These are phyloP conservation scores for Kappamyces sp. DNA, from an alignment of 192 early-diverging fungal species.

Conservation along the genomic window DNA sequence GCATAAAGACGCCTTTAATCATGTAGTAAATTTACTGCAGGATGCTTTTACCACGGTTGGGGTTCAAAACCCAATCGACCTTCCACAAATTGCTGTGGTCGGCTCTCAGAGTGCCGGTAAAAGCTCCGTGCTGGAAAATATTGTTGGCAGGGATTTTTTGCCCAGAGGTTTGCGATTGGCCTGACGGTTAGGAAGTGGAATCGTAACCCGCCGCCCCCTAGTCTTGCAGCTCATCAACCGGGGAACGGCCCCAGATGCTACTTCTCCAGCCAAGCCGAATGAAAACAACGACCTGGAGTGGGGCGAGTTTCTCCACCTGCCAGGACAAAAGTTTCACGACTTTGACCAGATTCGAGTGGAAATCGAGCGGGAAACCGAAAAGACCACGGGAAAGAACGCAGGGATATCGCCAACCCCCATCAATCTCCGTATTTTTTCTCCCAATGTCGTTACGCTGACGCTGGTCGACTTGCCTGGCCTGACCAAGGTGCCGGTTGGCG, in stretches of 20 bases:
- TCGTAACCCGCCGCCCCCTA: constrained; percentile 95
- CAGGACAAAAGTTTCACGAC: constrained; percentile 91
- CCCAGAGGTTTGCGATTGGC: constrained; percentile 60
- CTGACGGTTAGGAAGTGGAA: constrained; percentile 69
- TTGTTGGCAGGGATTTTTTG: constrained; percentile 97
- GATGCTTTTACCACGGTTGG: constrained; percentile 50
- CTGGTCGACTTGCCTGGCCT: constrained; percentile 98
- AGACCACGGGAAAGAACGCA: constrained; percentile 46
- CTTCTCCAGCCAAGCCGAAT: constrained; percentile 18
- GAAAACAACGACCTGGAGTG: constrained; percentile 77
- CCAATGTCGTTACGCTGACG: constrained; percentile 97
- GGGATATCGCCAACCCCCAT: constrained; percentile 96
- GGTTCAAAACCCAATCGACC: constrained; percentile 51
- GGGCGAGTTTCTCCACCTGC: constrained; percentile 98
- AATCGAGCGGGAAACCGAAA: constrained; percentile 87
- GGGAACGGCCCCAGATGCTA: constrained; percentile 37
- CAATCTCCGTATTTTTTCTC: constrained; percentile 95
- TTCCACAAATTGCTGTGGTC: constrained; percentile 57
- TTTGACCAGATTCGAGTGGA: constrained; percentile 98
- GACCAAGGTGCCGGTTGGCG: constrained; percentile 97
- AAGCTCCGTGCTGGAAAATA: constrained; percentile 95
- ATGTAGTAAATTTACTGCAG: constrained; percentile 37
- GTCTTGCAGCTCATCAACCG: constrained; percentile 97
- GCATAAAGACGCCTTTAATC: neutral
- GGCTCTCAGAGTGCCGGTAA: constrained; percentile 67